These are phyloP conservation scores for Populus euphratica DNA, from an alignment of 345 rosid species.

Conservation along the genomic window DNA sequence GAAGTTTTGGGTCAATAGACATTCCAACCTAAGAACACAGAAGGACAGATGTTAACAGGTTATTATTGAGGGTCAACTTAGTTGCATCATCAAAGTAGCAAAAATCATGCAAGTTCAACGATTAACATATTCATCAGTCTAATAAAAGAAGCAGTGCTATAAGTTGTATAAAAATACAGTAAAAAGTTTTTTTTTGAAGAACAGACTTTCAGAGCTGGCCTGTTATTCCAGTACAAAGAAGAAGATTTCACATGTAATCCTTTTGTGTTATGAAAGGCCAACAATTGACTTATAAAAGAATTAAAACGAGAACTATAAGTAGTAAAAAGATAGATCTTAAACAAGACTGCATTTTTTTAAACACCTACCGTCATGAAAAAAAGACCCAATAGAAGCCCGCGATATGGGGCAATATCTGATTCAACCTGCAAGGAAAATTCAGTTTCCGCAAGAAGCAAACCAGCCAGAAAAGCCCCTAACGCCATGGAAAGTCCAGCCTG, in stretches of 20 bases:
- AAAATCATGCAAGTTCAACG: constrained; percentile 17
- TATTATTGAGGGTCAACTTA: constrained; percentile 7
- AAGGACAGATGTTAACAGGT: constrained; percentile 29
- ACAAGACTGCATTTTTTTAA: not conserved
- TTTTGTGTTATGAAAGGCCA: not conserved
- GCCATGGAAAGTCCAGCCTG: constrained; percentile 99
- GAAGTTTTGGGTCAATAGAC: constrained; percentile 98
- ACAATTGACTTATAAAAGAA: not conserved
- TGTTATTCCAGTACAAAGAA: not conserved
- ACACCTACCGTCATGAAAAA: constrained; percentile 95
- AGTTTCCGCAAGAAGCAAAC: constrained; percentile 98
- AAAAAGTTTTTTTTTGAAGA: not conserved
- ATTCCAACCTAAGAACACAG: constrained; percentile 85
- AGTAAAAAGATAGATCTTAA: not conserved
- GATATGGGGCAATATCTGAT: constrained; percentile 98
- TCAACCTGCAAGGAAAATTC: constrained; percentile 99
- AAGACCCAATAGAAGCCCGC: constrained; percentile 95
- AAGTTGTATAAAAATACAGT: not conserved
- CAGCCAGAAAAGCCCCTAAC: constrained; percentile 96
- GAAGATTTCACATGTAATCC: not conserved
- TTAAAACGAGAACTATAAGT: not conserved
- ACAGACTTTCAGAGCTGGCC: not conserved
- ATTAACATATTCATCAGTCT: not conserved
- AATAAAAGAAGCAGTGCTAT: not conserved
- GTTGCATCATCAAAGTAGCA: constrained; percentile 10